Evolutionary conservation across 345 rosid species (phyloP).

Genomic region (Schrenkiella parvula): DNA sequence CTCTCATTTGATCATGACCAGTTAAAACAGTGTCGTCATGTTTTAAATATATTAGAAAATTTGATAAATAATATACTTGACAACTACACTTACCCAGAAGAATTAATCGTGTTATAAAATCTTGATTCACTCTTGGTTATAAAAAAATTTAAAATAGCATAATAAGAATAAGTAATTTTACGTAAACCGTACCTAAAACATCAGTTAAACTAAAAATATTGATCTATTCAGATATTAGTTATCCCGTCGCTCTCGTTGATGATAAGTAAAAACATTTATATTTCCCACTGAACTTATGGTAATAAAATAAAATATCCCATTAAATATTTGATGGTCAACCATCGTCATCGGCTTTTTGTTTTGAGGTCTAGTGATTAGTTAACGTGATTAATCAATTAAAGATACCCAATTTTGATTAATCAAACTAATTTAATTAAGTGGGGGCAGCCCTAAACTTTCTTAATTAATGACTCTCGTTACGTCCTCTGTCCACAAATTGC

Average conservation of each 20-base stretch:
- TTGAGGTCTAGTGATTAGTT: neutral
- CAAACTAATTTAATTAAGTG: slow-evolving; percentile 1
- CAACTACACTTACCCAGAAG: too few relatives aligned
- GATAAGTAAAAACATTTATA: slow-evolving; percentile 14
- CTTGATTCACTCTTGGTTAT: too few relatives aligned
- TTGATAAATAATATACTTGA: too few relatives aligned
- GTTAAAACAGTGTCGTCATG: too few relatives aligned
- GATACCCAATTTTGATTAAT: slow-evolving; percentile 10
- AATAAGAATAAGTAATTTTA: neutral
- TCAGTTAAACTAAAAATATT: slow-evolving; percentile 11
- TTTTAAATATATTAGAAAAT: too few relatives aligned
- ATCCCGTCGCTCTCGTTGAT: slow-evolving; percentile 19
- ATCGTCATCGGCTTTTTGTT: neutral
- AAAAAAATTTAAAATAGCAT: neutral
- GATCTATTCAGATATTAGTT: slow-evolving; percentile 7
- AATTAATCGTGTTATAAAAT: too few relatives aligned
- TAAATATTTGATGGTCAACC: slow-evolving; percentile 15
- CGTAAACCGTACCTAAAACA: neutral
- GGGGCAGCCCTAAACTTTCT: slow-evolving; percentile 19
- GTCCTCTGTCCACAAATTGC: slow-evolving; percentile 17
- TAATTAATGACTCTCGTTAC: slow-evolving; percentile 12
- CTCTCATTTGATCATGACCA: too few relatives aligned
- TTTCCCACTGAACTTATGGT: slow-evolving; percentile 13
- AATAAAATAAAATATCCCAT: neutral
- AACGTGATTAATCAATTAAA: neutral